phyloP scores from a whole-genome alignment of 345 rosid genomes.

The Sonneratia alba region DNA sequence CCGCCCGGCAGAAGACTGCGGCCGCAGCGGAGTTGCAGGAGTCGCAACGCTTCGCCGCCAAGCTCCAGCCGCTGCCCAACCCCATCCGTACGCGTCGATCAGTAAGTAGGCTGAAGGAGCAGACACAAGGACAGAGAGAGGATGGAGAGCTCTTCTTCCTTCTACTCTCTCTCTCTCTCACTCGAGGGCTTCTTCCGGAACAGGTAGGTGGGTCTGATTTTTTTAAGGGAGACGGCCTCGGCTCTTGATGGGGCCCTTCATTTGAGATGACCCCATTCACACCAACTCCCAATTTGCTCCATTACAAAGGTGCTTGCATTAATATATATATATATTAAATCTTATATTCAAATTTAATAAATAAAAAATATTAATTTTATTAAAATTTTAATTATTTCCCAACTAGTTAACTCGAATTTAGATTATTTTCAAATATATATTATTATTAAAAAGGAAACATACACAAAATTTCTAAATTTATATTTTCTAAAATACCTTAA shows the following conservation, averaged over 20 bases:
- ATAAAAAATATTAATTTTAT: no score
- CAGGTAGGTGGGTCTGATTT: neutral
- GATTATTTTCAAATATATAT: no score
- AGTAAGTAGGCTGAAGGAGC: neutral
- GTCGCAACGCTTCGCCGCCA: slow-evolving; percentile 65
- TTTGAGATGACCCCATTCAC: neutral
- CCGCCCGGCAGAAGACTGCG: slow-evolving; percentile 53
- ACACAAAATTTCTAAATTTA: no score
- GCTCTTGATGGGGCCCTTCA: neutral
- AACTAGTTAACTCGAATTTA: no score
- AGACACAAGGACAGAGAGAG: neutral
- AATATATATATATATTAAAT: no score
- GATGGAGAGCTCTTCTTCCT: neutral
- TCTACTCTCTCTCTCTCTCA: neutral
- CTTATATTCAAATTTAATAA: no score
- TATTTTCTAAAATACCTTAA: no score
- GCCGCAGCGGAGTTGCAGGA: slow-evolving; percentile 65
- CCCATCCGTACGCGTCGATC: slow-evolving; percentile 12
- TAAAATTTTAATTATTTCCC: no score
- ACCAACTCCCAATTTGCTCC: neutral
- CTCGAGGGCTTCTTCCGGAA: neutral
- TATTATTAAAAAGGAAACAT: no score
- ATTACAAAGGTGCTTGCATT: no score
- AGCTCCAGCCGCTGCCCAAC: slow-evolving; percentile 40
- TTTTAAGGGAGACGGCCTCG: slow-evolving; percentile 1